A percentile compares a stretch with the other conserved stretches of the same genome.
phyloP scores from a whole-genome alignment of 169 alveolate species.

The Hepatocystis sp. region DNA sequence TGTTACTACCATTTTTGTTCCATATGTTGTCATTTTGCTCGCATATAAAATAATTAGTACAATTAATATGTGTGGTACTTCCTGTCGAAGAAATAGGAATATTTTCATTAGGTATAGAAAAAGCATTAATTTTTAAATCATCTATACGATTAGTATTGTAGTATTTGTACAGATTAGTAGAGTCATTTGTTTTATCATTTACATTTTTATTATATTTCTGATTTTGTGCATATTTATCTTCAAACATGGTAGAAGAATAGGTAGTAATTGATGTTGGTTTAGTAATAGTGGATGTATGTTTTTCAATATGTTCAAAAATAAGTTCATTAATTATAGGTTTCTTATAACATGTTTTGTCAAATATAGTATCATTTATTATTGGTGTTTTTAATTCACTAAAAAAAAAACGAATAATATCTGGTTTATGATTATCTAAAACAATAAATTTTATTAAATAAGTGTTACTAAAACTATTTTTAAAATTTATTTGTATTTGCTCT shows the following conservation, averaged over 20 bases:
- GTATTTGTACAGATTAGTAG: too few species aligned
- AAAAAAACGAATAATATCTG: constrained; percentile 46
- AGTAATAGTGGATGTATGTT: neutral
- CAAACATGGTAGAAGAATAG: neutral
- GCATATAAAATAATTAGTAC: constrained; percentile 32
- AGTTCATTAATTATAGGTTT: constrained; percentile 25
- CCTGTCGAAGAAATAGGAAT: neutral
- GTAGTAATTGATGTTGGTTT: neutral
- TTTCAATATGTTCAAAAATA: constrained; percentile 2
- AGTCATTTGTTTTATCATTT: neutral
- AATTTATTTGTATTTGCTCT: neutral
- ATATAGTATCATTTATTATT: constrained; percentile 64
- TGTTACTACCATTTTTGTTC: neutral
- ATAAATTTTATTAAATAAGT: constrained; percentile 43
- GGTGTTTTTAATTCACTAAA: constrained; percentile 71
- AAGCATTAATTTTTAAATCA: constrained; percentile 7
- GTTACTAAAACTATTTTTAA: constrained; percentile 8
- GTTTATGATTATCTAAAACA: constrained; percentile 32
- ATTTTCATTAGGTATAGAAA: constrained; percentile 40
- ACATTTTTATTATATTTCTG: too few species aligned
- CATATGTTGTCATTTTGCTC: neutral
- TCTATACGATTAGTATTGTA: too few species aligned
- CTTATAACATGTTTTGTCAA: constrained; percentile 32
- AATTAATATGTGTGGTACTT: neutral
- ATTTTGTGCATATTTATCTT: neutral